Base-by-base conservation (phyloP, 768 basidiomycete species). In the Rubroboletus satanas region DNA sequence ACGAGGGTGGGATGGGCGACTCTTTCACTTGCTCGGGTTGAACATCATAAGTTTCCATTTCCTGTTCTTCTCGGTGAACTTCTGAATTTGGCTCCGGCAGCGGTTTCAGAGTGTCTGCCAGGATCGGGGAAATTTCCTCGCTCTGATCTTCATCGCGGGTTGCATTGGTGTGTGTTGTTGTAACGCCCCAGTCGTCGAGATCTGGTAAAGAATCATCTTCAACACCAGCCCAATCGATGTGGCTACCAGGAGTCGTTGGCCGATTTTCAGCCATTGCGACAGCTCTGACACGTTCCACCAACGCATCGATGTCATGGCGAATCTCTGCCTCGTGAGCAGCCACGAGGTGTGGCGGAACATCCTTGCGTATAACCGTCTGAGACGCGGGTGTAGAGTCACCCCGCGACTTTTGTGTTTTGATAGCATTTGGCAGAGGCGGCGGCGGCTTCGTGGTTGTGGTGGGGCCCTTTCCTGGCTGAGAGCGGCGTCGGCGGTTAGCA, bases 171-270 rank as follows among this genome's bases (percentile, higher is more conserved):
- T 72, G 69, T 18, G 69, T 71, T 17, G 83, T 75, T 18, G 77
- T 77, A 43, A 90, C 80, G 18, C 85, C 89, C 91, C 91, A 93
- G 65, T 93, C 91, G 66, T 93, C 83, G 28, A 93, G 76, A 70
- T 90, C 88, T 6, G 91, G 90, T 2, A 93, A 74, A 57, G 80
- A 84, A 56, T 82, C 81, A 58, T 93, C 90, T 53, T 93, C 90
- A 60, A 92, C 89, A 35, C 86, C 87, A 39, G 91, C 91, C 91
- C 91, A 93, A 70, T 93, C 90, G 54, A 92, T 87, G 59, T 92
- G 89, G 54, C 83, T 88, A 33, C 84, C 86, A 14, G 87, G 87
- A 1, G 87, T 87, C 15, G 80, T 73, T 12, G 88, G 84, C 42
- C 87, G 74, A 62, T 82, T 76, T 49, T 81, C 76, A 32, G 77